Evolutionary conservation across 2,329 filamentous ascomycete genomes (phyloP).

Genomic region (Corynespora cassiicola): DNA sequence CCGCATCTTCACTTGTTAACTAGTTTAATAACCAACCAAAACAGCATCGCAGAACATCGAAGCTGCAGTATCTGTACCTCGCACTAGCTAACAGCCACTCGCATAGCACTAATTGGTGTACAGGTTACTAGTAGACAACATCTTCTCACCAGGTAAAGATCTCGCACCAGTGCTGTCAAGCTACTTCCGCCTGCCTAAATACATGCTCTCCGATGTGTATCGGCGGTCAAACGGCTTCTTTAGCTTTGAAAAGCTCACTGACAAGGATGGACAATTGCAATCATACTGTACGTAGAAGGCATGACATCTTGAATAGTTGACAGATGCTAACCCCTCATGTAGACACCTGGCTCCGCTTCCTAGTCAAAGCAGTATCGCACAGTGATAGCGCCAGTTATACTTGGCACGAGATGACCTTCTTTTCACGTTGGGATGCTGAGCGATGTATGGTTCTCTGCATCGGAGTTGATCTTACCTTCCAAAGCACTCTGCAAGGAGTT

Average conservation of each 20-base stretch:
- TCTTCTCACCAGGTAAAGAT: too few species aligned
- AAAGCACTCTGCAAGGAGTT: not conserved
- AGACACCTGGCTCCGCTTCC: constrained; percentile 11
- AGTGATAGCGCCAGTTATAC: not conserved
- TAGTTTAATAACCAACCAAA: not conserved
- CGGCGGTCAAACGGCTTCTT: constrained; percentile 4
- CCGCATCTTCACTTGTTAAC: not conserved
- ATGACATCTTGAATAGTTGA: not conserved
- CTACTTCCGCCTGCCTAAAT: not conserved
- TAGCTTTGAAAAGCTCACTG: constrained; percentile 1
- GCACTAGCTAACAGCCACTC: too few species aligned
- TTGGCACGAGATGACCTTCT: constrained; percentile 9
- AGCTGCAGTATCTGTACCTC: too few species aligned
- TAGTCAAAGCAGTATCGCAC: constrained; percentile 1
- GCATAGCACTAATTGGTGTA: too few species aligned
- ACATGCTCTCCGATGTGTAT: constrained; percentile 5
- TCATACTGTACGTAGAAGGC: not conserved
- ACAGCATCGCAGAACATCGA: not conserved
- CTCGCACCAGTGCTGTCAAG: constrained; percentile 1
- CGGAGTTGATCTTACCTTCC: constrained; percentile 2
- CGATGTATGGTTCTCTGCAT: constrained; percentile 6
- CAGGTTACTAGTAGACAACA: too few species aligned
- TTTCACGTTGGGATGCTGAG: constrained; percentile 5
- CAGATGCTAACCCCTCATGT: not conserved
- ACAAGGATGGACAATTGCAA: constrained; percentile 1